Percentiles rank a stretch among this genome's conserved stretches.
phyloP scores from a whole-genome alignment of 805 yeast species.

The Saccharomyces jurei region DNA sequence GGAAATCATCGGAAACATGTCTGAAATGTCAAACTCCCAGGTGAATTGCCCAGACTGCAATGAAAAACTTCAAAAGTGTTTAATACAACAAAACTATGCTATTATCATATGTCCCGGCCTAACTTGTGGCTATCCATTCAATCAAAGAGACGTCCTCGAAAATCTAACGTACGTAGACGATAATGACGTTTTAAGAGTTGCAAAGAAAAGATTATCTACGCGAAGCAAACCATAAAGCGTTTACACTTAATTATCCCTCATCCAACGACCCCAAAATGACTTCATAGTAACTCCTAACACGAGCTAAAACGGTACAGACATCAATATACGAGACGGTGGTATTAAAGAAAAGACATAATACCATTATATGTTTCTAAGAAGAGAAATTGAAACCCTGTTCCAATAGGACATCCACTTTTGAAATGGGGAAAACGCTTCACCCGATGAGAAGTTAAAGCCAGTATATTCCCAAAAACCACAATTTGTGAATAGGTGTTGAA shows the following conservation, averaged over 20 bases:
- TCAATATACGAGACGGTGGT: neutral
- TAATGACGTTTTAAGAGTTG: constrained; percentile 22
- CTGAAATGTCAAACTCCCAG: neutral
- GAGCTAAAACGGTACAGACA: neutral
- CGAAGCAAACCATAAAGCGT: constrained; percentile 1
- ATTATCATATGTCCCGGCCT: constrained; percentile 25
- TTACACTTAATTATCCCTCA: neutral
- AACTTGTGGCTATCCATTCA: constrained; percentile 26
- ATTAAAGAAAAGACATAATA: neutral
- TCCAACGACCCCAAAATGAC: neutral
- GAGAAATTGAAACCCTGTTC: neutral
- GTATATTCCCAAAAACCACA: neutral
- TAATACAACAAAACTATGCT: constrained; percentile 30
- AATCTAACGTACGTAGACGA: constrained; percentile 24
- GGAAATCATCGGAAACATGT: neutral
- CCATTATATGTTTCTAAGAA: neutral
- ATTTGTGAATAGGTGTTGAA: neutral
- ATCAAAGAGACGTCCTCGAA: constrained; percentile 15
- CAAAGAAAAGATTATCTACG: constrained; percentile 16
- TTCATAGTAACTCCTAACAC: neutral
- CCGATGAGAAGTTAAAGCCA: neutral
- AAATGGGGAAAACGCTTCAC: neutral
- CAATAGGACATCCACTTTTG: neutral
- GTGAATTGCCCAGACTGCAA: constrained; percentile 23
- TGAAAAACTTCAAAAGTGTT: constrained; percentile 19